These are phyloP conservation scores for Claviceps arundinis DNA, from an alignment of 2,329 filamentous ascomycete genomes.

Conservation along the genomic window DNA sequence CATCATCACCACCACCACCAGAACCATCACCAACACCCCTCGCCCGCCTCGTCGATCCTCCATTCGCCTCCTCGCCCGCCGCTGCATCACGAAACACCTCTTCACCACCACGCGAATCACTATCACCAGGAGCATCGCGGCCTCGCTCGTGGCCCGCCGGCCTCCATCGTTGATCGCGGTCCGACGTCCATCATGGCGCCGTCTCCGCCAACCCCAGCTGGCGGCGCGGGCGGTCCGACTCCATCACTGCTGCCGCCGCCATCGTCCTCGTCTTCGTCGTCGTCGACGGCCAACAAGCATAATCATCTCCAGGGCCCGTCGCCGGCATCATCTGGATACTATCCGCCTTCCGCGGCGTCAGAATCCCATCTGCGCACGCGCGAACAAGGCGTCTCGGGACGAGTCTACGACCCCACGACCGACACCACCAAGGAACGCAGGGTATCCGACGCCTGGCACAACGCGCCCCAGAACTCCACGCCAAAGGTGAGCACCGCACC, in stretches of 20 bases:
- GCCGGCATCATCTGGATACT: conserved; percentile 14
- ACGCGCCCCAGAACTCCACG: conserved; percentile 27
- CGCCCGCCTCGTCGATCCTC: conserved; percentile 16
- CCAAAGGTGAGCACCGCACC: conserved; percentile 31
- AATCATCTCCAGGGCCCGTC: conserved; percentile 15
- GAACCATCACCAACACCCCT: not conserved
- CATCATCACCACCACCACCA: conserved; percentile 1
- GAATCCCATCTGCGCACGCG: conserved; percentile 18
- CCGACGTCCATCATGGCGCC: conserved; percentile 22
- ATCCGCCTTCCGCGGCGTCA: conserved; percentile 2
- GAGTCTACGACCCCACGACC: conserved; percentile 41
- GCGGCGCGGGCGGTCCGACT: conserved; percentile 16
- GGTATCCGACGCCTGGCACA: conserved; percentile 35
- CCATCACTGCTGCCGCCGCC: conserved; percentile 17
- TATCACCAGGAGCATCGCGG: conserved; percentile 8
- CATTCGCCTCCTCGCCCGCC: conserved; percentile 17
- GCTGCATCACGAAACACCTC: conserved; percentile 1
- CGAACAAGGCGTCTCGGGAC: conserved; percentile 28
- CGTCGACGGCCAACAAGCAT: conserved; percentile 9
- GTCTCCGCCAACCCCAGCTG: conserved; percentile 13
- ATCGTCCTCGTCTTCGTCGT: conserved; percentile 12
- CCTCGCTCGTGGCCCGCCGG: conserved; percentile 11
- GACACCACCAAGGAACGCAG: conserved; percentile 35
- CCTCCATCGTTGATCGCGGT: not conserved
- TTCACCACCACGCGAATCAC: conserved; percentile 3